Evolutionary conservation across 139 green algal genomes (phyloP).

Genomic region (Auxenochlorella pyrenoidosa): DNA sequence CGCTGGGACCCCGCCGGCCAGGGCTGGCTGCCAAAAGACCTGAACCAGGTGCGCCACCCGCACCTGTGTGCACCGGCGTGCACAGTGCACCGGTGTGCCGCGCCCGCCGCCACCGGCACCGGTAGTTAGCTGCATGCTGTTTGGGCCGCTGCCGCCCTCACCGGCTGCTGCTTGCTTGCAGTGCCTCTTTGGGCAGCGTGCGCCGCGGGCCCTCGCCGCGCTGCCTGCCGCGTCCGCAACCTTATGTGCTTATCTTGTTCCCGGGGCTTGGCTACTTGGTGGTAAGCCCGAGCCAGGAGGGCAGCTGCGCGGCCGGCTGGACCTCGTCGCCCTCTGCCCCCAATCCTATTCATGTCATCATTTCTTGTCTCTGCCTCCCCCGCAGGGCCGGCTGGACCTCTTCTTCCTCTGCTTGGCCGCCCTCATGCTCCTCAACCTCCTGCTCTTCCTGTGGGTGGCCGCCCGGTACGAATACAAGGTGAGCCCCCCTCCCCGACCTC

Average conservation of each 20-base stretch:
- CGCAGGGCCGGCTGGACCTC: conserved; percentile 78
- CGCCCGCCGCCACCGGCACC: too few relatives aligned
- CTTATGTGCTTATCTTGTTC: neutral
- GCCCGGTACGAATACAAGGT: conserved; percentile 85
- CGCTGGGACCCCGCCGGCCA: conserved; percentile 19
- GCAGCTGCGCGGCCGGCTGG: neutral
- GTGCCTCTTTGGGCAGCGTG: too few relatives aligned
- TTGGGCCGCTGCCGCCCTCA: neutral
- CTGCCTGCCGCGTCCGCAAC: too few relatives aligned
- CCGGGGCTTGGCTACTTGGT: neutral
- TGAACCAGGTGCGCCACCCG: conserved; percentile 61
- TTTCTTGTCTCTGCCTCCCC: too few relatives aligned
- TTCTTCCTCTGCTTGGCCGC: conserved; percentile 80
- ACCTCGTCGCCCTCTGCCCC: neutral
- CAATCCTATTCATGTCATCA: too few relatives aligned
- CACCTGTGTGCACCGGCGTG: too few relatives aligned
- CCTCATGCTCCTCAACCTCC: conserved; percentile 70
- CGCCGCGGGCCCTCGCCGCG: too few relatives aligned
- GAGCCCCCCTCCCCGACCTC: too few relatives aligned
- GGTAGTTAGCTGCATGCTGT: neutral
- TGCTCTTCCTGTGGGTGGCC: conserved; percentile 76
- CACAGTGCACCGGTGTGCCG: too few relatives aligned
- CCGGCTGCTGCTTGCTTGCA: too few relatives aligned
- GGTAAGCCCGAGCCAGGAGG: neutral
- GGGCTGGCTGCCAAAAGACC: conserved; percentile 65